These are phyloP conservation scores for Gnomoniopsis sp. DNA, from an alignment of 2,329 filamentous ascomycete species.

Conservation along the genomic window DNA sequence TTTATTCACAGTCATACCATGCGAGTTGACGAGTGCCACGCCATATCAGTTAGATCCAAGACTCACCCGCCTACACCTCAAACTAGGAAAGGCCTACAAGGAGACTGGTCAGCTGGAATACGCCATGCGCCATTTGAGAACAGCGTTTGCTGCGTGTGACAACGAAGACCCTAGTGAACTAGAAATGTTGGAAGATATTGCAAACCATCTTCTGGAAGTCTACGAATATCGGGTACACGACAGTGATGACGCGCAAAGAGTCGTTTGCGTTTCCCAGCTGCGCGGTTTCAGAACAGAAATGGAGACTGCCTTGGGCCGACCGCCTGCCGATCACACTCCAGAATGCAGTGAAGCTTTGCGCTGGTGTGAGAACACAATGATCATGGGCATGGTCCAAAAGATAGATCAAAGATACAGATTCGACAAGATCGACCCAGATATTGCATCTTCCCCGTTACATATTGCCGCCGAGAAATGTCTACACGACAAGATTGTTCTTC, in stretches of 20 bases:
- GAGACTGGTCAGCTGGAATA: not conserved
- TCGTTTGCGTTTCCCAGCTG: conserved; percentile 1
- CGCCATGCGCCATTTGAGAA: not conserved
- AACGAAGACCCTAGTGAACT: not conserved
- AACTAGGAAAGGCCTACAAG: conserved; percentile 10
- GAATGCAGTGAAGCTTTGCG: conserved; percentile 2
- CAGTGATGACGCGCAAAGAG: not conserved
- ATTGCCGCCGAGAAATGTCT: conserved; percentile 2
- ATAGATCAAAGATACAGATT: not conserved
- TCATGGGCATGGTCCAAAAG: not conserved
- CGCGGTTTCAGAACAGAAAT: conserved; percentile 3
- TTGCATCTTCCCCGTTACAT: conserved; percentile 5
- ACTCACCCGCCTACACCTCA: not conserved
- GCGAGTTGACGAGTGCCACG: not conserved
- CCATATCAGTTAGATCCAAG: not conserved
- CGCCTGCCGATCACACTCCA: not conserved
- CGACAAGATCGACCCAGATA: not conserved
- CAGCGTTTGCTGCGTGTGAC: not conserved
- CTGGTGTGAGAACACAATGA: conserved; percentile 1
- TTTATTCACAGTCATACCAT: not conserved
- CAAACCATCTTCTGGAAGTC: not conserved
- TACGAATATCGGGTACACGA: not conserved
- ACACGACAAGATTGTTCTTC: not conserved
- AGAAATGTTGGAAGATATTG: not conserved
- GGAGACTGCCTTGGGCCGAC: not conserved